phyloP scores from a whole-genome alignment of 1,284 basidiomycete genomes.

The Fomitopsis palustris region DNA sequence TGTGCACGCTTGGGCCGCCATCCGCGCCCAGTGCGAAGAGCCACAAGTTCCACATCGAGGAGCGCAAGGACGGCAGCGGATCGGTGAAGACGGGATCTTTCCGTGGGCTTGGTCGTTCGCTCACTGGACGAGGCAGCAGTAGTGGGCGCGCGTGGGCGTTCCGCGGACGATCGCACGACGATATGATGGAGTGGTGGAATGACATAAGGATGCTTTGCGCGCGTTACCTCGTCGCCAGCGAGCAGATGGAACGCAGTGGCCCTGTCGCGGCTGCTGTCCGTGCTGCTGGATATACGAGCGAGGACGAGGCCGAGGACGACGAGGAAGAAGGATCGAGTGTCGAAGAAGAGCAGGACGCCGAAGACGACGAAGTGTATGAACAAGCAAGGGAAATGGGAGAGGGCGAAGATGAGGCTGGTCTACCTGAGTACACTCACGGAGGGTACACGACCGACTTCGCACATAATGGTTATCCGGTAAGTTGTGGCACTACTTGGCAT shows the following conservation, averaged over 20 bases:
- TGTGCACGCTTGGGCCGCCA: slow-evolving; percentile 96
- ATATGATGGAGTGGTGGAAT: slow-evolving; percentile 99
- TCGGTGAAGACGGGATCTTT: slow-evolving; percentile 54
- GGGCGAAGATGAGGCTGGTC: slow-evolving; percentile 35
- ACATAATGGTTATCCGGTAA: slow-evolving; percentile 64
- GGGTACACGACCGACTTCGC: slow-evolving; percentile 27
- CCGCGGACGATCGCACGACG: slow-evolving; percentile 86
- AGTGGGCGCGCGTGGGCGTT: slow-evolving; percentile 84
- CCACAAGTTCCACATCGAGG: slow-evolving; percentile 99
- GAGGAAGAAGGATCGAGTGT: slow-evolving; percentile 69
- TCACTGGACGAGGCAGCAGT: slow-evolving; percentile 32
- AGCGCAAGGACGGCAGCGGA: slow-evolving; percentile 79
- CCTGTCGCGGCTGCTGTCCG: slow-evolving; percentile 93
- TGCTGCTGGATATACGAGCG: slow-evolving; percentile 80
- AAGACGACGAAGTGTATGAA: slow-evolving; percentile 43
- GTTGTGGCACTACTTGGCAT: slow-evolving; percentile 3
- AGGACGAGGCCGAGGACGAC: slow-evolving; percentile 69
- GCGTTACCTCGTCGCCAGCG: slow-evolving; percentile 92
- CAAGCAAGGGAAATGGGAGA: slow-evolving; percentile 37
- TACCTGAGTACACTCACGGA: slow-evolving; percentile 53
- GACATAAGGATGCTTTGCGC: slow-evolving; percentile 96
- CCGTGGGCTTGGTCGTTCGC: slow-evolving; percentile 33
- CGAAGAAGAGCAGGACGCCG: slow-evolving; percentile 73
- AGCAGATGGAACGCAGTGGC: slow-evolving; percentile 91
- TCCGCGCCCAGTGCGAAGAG: slow-evolving; percentile 66